Conservation (phyloP, 805 yeast species). For the Schwanniomyces vanrijiae region DNA sequence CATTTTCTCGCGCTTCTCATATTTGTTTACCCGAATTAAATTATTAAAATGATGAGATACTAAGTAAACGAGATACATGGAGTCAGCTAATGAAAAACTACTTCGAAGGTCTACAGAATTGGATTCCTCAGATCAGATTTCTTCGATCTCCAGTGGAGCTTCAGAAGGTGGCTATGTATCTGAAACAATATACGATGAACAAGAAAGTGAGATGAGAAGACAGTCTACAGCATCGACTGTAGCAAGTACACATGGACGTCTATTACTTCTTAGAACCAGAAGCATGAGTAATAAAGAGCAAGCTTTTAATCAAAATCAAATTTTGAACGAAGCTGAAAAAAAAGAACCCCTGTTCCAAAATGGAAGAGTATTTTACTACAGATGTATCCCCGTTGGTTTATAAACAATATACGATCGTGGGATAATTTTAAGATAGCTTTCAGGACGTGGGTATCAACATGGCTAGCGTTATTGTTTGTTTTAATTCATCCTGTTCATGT, state of each 20-base stretch:
- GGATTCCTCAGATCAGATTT: not conserved
- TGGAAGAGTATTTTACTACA: not conserved
- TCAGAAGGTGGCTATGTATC: not conserved
- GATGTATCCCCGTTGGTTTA: not conserved
- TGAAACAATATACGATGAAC: not conserved
- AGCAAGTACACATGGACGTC: not conserved
- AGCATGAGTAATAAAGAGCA: not conserved
- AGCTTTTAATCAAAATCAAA: not conserved
- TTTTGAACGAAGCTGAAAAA: not conserved
- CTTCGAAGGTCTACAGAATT: not conserved
- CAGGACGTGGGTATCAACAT: slow-evolving; percentile 28
- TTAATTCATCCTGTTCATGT: slow-evolving; percentile 20
- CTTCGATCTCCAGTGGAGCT: not conserved
- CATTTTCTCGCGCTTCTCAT: too few species aligned
- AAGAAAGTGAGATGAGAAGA: not conserved
- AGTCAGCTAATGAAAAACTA: not conserved
- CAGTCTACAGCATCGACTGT: not conserved
- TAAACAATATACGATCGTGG: not conserved
- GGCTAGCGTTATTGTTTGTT: slow-evolving; percentile 23
- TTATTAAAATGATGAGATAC: too few species aligned
- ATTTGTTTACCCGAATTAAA: too few species aligned
- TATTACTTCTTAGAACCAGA: not conserved
- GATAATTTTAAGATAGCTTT: slow-evolving; percentile 17
- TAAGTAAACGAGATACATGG: not conserved
- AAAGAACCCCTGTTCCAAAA: not conserved